Conservation (phyloP, 768 basidiomycete species). For the Chiua virens region DNA sequence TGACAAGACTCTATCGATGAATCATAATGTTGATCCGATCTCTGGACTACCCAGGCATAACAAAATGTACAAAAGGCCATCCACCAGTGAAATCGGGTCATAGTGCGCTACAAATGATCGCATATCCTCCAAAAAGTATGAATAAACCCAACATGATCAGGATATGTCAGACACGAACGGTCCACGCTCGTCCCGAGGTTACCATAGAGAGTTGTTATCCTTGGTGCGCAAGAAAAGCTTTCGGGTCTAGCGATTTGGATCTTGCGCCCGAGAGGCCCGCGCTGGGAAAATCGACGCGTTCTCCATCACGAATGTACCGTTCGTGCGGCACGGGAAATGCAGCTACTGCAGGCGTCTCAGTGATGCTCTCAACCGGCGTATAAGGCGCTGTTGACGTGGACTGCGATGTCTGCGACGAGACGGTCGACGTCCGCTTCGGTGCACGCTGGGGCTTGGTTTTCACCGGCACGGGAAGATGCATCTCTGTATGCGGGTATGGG, state of each 20-base stretch:
- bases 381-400: slow-evolving; percentile 47
- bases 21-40: too few relatives aligned
- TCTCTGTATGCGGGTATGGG: slow-evolving; percentile 28
- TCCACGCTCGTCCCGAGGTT: background rate
- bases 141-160: too few relatives aligned
- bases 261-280: slow-evolving; percentile 35
- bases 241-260: slow-evolving; percentile 38
- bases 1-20: too few relatives aligned
- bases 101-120: background rate
- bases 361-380: slow-evolving; percentile 34
- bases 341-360: slow-evolving; percentile 22
- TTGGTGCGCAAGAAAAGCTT: slow-evolving; percentile 39
- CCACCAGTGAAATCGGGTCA: background rate
- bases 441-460: slow-evolving; percentile 21
- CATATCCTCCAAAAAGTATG: slow-evolving; percentile 2
- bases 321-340: slow-evolving; percentile 30
- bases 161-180: background rate
- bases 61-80: background rate
- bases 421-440: slow-evolving; percentile 33
- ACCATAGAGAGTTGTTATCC: background rate
- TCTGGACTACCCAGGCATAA: background rate
- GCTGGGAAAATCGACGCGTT: slow-evolving; percentile 36
- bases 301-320: slow-evolving; percentile 30
- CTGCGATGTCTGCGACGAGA: slow-evolving; percentile 45
- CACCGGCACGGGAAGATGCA: slow-evolving; percentile 22